Conservation (phyloP, 2,329 filamentous ascomycete genomes). For the Calonectria hawksworthii region DNA sequence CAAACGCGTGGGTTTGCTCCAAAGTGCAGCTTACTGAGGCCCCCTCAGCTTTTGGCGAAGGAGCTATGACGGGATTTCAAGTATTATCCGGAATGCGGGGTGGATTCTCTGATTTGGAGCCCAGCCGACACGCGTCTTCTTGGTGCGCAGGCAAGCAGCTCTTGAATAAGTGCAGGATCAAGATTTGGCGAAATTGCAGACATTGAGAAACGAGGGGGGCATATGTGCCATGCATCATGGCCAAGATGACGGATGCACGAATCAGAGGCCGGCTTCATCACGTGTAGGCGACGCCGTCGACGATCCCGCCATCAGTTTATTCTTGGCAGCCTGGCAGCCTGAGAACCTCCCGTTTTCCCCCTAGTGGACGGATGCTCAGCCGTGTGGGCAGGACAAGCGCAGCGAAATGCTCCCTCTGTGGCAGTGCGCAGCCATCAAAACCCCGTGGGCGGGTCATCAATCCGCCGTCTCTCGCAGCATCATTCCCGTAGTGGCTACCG, state of each 20-base stretch:
- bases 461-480: slow-evolving; percentile 45
- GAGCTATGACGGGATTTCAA: background rate
- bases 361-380: background rate
- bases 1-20: background rate
- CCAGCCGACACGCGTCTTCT: background rate
- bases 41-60: background rate
- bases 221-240: slow-evolving; percentile 5
- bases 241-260: slow-evolving; percentile 31
- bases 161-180: slow-evolving; percentile 10
- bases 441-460: slow-evolving; percentile 47
- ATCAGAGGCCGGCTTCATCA: slow-evolving; percentile 38
- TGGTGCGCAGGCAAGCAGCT: background rate
- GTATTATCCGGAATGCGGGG: background rate
- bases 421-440: slow-evolving; percentile 34
- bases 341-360: background rate
- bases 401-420: slow-evolving; percentile 27
- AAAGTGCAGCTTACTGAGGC: background rate
- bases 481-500: slow-evolving; percentile 30
- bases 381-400: background rate
- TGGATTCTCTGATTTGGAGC: background rate
- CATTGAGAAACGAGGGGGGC: slow-evolving; percentile 19
- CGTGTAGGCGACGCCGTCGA: slow-evolving; percentile 36
- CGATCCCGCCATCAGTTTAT: slow-evolving; percentile 21
- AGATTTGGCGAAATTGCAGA: slow-evolving; percentile 26
- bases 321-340: slow-evolving; percentile 8